These are phyloP conservation scores for Arabidopsis thaliana DNA, from an alignment of 345 rosid species.

Conservation along the genomic window DNA sequence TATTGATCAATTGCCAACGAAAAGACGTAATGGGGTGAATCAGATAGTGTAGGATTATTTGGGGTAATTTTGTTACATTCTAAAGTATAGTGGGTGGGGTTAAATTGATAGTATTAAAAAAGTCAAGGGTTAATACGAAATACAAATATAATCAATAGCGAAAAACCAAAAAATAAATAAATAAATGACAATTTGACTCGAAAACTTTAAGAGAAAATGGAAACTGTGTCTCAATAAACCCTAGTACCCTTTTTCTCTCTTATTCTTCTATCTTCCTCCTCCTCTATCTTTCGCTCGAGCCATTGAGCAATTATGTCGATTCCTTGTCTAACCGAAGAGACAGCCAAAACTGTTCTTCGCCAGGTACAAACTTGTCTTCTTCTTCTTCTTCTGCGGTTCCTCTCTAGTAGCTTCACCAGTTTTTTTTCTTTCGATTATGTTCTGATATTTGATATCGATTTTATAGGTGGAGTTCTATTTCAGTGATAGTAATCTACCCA, in stretches of 20 bases:
- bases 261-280: neutral
- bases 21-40: neutral
- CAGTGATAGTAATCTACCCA: constrained; percentile 92
- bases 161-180: neutral
- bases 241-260: constrained; percentile 18
- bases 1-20: too few species aligned
- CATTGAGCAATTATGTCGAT: constrained; percentile 55
- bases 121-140: neutral
- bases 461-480: constrained; percentile 92
- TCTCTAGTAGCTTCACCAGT: neutral
- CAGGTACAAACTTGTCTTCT: constrained; percentile 54
- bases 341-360: constrained; percentile 72
- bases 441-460: neutral
- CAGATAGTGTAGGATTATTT: neutral
- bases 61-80: neutral
- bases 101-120: neutral
- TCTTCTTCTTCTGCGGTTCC: neutral
- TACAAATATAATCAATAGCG: neutral
- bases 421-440: neutral
- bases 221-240: constrained; percentile 38
- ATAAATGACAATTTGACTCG: neutral
- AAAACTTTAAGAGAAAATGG: constrained; percentile 3
- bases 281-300: constrained; percentile 17
- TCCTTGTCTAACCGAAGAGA: constrained; percentile 63
- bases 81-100: neutral